Evolutionary conservation across 306 rosid species (phyloP), one percentile per base, ranked within the genome.

Genomic region (Glycine soja): DNA sequence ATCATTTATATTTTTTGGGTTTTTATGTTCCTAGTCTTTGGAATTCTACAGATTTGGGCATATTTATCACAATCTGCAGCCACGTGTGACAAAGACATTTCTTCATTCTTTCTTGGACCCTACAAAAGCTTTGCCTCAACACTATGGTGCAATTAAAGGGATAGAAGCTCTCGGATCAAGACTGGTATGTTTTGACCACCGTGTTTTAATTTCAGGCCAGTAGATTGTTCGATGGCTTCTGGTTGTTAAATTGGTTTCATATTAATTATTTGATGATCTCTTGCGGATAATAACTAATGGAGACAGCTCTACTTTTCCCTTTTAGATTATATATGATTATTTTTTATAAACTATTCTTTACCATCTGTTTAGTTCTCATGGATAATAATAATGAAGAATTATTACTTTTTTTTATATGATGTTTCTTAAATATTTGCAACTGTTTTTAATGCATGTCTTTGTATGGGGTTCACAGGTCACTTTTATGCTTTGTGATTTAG

Each of bases 121-220:
- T 72, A 80, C 88, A 76, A 95, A 91, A 88, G 61, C 92, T 68
- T 84, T 92, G 61, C 81, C 99, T 81, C 97, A 93, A 83, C 97
- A 95, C 82, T 95, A 92, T 86, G 99, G 99, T 70, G 97, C 97
- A 82, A 90, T 93, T 85, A 92, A 93, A 87, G 97, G 97, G 72
- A 87, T 93, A 83, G 83, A 91, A 87, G 97, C 91, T 76, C 92
- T 95, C 82, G 97, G 99, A 83, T 88, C 95, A 42, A 79, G 81
- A 69, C 77, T 90, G 95, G 99, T 95, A 91, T 83, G 38, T 82
- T 84, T 80, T 80, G 71, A 64, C 70, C 71, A 81, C 12, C 4
- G 52, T 81, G 65, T 83, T 72, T 13, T 73, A 72, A 14, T 57
- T 40, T n/a, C 14, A 51, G 57, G 7, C 48, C 11, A 16, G 52